Evolutionary conservation across 1,284 basidiomycete species (phyloP), one percentile per base, ranked within the genome.

Genomic region (Cutaneotrichosporon sp.): DNA sequence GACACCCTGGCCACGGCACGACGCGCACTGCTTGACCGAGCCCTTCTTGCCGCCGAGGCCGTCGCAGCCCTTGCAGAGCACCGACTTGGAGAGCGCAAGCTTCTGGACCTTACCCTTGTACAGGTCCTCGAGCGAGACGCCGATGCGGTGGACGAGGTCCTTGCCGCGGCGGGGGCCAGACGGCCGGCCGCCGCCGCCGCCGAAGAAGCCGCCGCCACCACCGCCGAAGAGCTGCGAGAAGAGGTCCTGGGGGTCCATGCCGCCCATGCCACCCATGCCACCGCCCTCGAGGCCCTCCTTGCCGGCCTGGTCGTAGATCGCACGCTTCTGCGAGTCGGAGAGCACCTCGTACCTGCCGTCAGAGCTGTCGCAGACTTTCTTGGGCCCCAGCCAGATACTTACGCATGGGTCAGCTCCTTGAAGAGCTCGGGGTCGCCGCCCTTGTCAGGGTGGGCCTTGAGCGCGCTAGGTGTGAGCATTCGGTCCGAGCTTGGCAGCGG

Each of bases 81-180:
- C 86, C 74, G 97, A 97, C 72, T 97, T 92, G 55, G 95, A 97
- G 46, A 99, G 86, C 34, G 97, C 92, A 59, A 99, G 90, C 82
- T 99, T 99, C 59, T 95, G 94, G 6, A 93, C 92, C 83, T 99
- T 99, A 81, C 97, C 95, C 80, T 91, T 92, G 87, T 97, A 99
- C 10, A 99, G 87, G 80, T 99, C 97, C 81, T 99, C 95, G 72
- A 99, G 88, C 46, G 93, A 88, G 72, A 97, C 95, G 75, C 90
- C 87, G 71, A 99, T 92, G 64, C 95, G 91, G 83, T 99, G 97
- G 11, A 98, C 90, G 69, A 99, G 90, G 80, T 99, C 97, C 81
- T 98, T 98, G 68, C 95, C 97, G 80, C 91, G 95, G 74, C 92
- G 89, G n/a, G 91, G 89, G n/a, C 92, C 93, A 60, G 84, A 83